Conservation (phyloP, 2,329 filamentous ascomycete genomes). For the Verticillium klebahnii region DNA sequence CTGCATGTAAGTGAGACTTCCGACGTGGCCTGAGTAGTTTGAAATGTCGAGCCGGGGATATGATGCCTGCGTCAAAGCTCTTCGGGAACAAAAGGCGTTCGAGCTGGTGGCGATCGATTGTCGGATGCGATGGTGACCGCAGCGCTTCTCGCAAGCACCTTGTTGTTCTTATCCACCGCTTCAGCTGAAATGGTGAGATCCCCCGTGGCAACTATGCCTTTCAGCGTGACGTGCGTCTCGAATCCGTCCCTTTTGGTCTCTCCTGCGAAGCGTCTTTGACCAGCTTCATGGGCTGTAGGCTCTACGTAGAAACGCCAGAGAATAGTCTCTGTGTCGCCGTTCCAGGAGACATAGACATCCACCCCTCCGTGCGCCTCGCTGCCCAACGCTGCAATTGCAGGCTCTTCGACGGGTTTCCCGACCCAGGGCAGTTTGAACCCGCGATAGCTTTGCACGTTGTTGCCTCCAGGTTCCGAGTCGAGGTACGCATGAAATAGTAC, state of each 20-base stretch:
- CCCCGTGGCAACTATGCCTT: background rate
- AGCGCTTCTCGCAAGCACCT: background rate
- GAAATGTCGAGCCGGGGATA: background rate
- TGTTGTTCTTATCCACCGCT: background rate
- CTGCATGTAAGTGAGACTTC: no score
- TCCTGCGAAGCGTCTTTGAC: conserved; percentile 4
- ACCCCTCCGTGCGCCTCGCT: conserved; percentile 2
- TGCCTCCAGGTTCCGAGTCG: conserved; percentile 27
- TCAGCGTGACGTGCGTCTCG: conserved; percentile 4
- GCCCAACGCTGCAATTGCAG: conserved; percentile 12
- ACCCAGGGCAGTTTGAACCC: conserved; percentile 50
- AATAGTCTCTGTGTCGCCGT: conserved; percentile 28
- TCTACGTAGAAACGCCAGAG: conserved; percentile 21
- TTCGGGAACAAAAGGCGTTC: background rate
- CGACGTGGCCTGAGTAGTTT: background rate
- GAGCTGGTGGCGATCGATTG: background rate
- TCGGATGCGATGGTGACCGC: background rate
- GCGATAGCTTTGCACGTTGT: conserved; percentile 47
- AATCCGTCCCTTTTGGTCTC: conserved; percentile 6
- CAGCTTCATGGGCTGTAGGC: conserved; percentile 10
- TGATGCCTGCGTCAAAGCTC: background rate
- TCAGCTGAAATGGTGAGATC: background rate
- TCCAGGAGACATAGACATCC: conserved; percentile 27
- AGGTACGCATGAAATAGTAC: conserved; percentile 50
- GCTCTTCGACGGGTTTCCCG: conserved; percentile 37